Conservation (phyloP, 371 early-diverging fungal species). For the Saksenaea vasiformis region DNA sequence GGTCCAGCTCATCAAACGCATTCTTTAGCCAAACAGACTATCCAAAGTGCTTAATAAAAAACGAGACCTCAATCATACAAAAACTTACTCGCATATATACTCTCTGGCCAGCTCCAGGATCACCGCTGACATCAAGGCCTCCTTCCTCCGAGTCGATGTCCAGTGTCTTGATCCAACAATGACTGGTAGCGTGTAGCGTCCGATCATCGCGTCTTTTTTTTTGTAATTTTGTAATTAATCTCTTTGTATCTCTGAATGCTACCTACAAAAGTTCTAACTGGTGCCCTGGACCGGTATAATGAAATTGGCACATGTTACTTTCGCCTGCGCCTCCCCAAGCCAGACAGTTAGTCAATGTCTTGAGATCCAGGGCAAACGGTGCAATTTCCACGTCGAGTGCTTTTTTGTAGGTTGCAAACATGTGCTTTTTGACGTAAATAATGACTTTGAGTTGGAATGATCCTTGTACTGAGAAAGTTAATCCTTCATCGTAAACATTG, state of each 20-base stretch:
- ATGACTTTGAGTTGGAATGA: constrained; percentile 31
- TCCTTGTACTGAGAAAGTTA: constrained; percentile 36
- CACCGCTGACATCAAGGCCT: constrained; percentile 17
- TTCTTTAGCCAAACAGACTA: constrained; percentile 36
- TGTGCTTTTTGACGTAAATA: constrained; percentile 31
- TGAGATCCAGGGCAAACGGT: constrained; percentile 31
- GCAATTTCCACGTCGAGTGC: constrained; percentile 14
- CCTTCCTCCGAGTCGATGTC: constrained; percentile 35
- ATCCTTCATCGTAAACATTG: constrained; percentile 37
- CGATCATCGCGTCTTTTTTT: constrained; percentile 22
- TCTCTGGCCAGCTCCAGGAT: constrained; percentile 12
- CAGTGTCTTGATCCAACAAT: constrained; percentile 27
- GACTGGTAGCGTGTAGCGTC: constrained; percentile 14
- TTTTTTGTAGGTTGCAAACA: constrained; percentile 29
- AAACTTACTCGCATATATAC: constrained; percentile 31
- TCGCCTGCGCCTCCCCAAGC: constrained; percentile 11
- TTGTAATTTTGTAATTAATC: not conserved
- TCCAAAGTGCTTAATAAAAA: not conserved
- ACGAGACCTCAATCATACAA: not conserved
- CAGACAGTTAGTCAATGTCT: constrained; percentile 31
- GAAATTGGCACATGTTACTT: constrained; percentile 31
- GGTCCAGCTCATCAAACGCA: constrained; percentile 36
- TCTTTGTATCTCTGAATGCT: not conserved
- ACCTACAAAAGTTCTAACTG: constrained; percentile 27
- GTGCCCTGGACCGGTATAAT: constrained; percentile 30